Percentiles rank a stretch among this genome's conserved stretches.
phyloP scores from a whole-genome alignment of 1,284 basidiomycete genomes.

The Ustilago lituana region DNA sequence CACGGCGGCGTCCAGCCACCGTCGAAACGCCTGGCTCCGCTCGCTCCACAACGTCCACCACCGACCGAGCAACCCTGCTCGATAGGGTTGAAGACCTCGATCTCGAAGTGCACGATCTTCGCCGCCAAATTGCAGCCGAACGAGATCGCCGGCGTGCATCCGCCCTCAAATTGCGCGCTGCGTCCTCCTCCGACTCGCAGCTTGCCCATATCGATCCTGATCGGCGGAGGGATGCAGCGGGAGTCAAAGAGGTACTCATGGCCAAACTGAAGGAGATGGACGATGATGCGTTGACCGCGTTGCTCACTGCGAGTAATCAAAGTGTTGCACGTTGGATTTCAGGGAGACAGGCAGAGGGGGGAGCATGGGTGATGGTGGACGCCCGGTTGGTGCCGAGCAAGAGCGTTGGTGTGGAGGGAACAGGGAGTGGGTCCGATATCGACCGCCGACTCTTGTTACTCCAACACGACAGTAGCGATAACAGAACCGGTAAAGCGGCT shows the following conservation, averaged over 20 bases:
- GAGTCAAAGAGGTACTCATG: constrained; percentile 7
- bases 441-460: constrained; percentile 15
- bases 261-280: constrained; percentile 24
- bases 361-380: constrained; percentile 1
- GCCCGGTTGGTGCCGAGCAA: constrained; percentile 21
- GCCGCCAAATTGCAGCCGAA: constrained; percentile 15
- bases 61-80: constrained; percentile 18
- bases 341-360: background rate
- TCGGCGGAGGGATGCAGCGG: background rate
- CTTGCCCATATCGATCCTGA: constrained; percentile 8
- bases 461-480: too few relatives aligned
- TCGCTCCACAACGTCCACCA: constrained; percentile 23
- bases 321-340: constrained; percentile 5
- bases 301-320: constrained; percentile 7
- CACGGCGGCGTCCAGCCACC: constrained; percentile 11
- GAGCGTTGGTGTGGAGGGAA: constrained; percentile 31
- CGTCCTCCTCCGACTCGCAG: too few relatives aligned
- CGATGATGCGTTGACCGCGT: constrained; percentile 33
- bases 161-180: too few relatives aligned
- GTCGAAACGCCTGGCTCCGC: constrained; percentile 29
- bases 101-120: constrained; percentile 26
- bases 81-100: constrained; percentile 34
- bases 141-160: constrained; percentile 13
- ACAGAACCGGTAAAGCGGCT: background rate
- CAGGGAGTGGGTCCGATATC: constrained; percentile 27